These are phyloP conservation scores for Boletus subparvulus DNA, from an alignment of 768 basidiomycete species.

Conservation along the genomic window DNA sequence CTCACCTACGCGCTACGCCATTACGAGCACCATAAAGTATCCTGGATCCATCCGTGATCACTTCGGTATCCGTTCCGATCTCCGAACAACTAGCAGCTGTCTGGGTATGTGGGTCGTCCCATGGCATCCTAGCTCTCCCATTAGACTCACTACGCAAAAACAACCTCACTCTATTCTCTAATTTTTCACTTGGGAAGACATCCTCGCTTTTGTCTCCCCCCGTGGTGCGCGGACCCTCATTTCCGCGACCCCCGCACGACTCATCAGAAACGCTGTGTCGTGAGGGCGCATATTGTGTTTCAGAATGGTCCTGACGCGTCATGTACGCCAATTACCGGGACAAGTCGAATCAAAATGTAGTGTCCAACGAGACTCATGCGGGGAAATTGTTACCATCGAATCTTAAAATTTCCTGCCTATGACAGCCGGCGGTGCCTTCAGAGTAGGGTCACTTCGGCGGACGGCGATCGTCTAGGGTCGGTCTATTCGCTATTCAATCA, in stretches of 20 bases:
- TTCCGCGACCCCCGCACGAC: background rate
- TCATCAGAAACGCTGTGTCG: background rate
- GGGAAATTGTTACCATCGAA: background rate
- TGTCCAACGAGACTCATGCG: background rate
- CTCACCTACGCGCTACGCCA: background rate
- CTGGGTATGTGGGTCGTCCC: background rate
- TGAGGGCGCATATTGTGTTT: conserved; percentile 2
- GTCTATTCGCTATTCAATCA: background rate
- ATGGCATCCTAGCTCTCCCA: too few species aligned
- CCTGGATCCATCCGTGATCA: background rate
- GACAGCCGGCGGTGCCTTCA: conserved; percentile 6
- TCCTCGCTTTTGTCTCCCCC: background rate
- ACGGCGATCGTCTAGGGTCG: conserved; percentile 7
- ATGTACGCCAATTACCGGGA: background rate
- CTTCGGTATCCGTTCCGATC: background rate
- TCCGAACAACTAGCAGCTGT: background rate
- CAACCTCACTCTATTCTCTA: background rate
- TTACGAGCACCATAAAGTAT: background rate
- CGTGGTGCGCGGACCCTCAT: background rate
- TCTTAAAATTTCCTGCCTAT: background rate
- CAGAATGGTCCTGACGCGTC: background rate
- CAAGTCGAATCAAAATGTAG: background rate
- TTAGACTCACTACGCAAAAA: background rate
- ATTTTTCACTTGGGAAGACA: background rate
- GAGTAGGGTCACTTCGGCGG: conserved; percentile 1